Percentiles rank a stretch among this genome's conserved stretches.
Evolutionary conservation across 768 basidiomycete genomes (phyloP).

Genomic region (Lactarius evosmus): DNA sequence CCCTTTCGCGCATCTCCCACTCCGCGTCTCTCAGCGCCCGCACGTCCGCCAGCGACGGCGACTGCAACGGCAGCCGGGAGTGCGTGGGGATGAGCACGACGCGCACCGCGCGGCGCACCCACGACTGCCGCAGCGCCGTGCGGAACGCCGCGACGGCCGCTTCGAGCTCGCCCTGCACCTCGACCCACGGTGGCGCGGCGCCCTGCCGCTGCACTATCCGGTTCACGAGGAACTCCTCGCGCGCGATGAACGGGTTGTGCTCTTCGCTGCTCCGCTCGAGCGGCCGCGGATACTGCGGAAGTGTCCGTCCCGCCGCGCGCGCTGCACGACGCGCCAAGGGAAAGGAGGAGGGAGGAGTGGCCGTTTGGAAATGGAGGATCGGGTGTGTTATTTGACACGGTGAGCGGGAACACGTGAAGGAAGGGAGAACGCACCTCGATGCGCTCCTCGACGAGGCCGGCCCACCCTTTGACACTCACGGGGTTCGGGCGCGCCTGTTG

Average conservation of each 20-base stretch:
- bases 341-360: too few species aligned
- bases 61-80: constrained; percentile 41
- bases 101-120: constrained; percentile 74
- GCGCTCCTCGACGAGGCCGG: constrained; percentile 67
- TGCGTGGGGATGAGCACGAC: constrained; percentile 51
- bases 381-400: background rate
- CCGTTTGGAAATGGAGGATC: background rate
- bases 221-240: constrained; percentile 84
- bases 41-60: constrained; percentile 37
- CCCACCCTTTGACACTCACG: constrained; percentile 69
- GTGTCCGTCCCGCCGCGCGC: constrained; percentile 60
- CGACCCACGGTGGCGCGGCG: constrained; percentile 85
- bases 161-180: constrained; percentile 75
- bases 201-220: constrained; percentile 79
- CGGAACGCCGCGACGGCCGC: constrained; percentile 59
- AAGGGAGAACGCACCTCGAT: constrained; percentile 58
- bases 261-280: constrained; percentile 44
- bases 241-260: constrained; percentile 62
- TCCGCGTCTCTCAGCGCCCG: constrained; percentile 53
- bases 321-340: constrained; percentile 45
- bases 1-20: constrained; percentile 66
- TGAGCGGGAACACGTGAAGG: background rate
- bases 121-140: constrained; percentile 58
- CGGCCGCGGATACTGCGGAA: constrained; percentile 64
- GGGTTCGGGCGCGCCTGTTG: constrained; percentile 47